Evolutionary conservation across 305 asterid species (phyloP), one percentile per base, ranked within the genome.

Genomic region (Fraxinus ornus): DNA sequence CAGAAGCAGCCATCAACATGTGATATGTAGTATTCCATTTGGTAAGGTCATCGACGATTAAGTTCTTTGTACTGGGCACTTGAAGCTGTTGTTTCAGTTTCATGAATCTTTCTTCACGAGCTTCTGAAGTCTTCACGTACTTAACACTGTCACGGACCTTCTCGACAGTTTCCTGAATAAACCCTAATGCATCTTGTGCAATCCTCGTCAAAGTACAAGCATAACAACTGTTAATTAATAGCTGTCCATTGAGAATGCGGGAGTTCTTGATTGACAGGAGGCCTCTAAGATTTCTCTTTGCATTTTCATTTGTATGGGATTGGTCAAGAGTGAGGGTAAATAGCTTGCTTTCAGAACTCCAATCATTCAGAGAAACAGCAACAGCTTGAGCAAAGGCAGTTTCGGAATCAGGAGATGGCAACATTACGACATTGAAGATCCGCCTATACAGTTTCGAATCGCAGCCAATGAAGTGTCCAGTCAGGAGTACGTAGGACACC

Each of bases 11-110:
- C 72, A 86, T 74, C 89, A 96, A 86, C 99, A 96, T 96, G 55
- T 90, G 90, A 85, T 92, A 96, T 2, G 99, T 94, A n/a, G 97
- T 90, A 78, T 91, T 88, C 99, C 99, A 96, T 52, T 90, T 92
- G 13, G 90, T 82, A 74, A 80, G 75, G 85, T 94, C 93, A 82
- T 96, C 98, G 6, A 88, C 37, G 22, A 36, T 36, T 35, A 96
- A 83, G 87, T 75, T 84, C 92, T 91, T 94, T 37, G 89, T 81
- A 81, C 97, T 88, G 21, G 97, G 97, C 70, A 93, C 95, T 89
- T 95, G 99, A 81, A 95, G 98, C 83, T 89, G 92, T 64, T 87
- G 90, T 86, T 87, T 94, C 82, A 93, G 75, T 41, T 87, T 87
- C 66, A 75, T 71, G 79, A 94, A 95, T 75, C 80, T 92, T 47